Evolutionary conservation across 148 eudicot species (phyloP), one percentile per base, ranked within the genome.

Genomic region (Polygonum aviculare): DNA sequence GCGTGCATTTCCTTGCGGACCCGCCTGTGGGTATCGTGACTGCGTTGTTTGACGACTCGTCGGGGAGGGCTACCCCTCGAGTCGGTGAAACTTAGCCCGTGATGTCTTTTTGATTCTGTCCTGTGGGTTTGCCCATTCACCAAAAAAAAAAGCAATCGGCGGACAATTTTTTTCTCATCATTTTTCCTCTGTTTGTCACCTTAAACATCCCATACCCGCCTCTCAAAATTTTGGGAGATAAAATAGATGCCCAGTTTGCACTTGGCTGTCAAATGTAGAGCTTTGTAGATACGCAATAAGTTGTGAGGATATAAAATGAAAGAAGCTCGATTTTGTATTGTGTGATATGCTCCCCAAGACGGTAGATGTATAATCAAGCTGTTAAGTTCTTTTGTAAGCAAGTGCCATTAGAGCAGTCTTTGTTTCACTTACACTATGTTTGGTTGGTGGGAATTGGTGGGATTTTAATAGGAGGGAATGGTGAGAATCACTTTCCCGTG

Each of bases 191-290:
- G 31, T 57, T 57, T 1, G 3, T 57, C 21, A 54, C 72, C 12
- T 33, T 7, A 4, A 22, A 54, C 59, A 54, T 69, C 22, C 4
- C 14, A 81, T 91, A 93, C 93, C 96, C 91, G 77, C 98, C 96
- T 94, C 98, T 91, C 91, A 86, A 51, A 89, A 72, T 89, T 5
- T 22, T 59, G 35, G 36, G 35, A 36, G 80, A 47, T 89, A 82
- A n/a, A 91, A 74, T 38, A 22, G 78, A 40, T 16, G 91, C 79
- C 71, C 89, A 77, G 80, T 93, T 96, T 73, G 78, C 81, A 74
- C 85, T 89, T 21, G 96, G 98, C 78, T 77, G 88, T 52, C 26
- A 22, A 59, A 21, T 59, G 36, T 59, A 59, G 67, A 22, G 36
- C 33, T 59, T 59, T 22, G 67, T 59, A 3, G 67, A 59, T 59